These are phyloP conservation scores for Cetradonia linearis DNA, from an alignment of 495 filamentous ascomycete genomes.

Conservation along the genomic window DNA sequence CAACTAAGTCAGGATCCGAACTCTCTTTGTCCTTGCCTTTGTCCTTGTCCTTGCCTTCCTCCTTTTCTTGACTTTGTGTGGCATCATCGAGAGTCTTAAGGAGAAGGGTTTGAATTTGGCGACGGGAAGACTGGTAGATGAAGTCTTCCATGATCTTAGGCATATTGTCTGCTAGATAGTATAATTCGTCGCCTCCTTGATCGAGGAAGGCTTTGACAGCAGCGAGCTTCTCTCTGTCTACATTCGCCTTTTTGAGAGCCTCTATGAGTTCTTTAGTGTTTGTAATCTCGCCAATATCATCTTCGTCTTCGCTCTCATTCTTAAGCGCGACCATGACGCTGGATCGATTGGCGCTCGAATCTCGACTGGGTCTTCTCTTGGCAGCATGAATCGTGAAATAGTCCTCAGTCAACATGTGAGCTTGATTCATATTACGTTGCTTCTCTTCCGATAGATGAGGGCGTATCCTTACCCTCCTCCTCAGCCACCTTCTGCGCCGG, in stretches of 20 bases:
- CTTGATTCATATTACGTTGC: conserved; percentile 34
- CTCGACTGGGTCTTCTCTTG: conserved; percentile 33
- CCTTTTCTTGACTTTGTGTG: conserved; percentile 26
- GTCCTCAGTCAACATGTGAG: conserved; percentile 63
- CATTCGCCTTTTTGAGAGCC: conserved; percentile 52
- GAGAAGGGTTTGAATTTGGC: conserved; percentile 62
- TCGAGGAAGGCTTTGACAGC: conserved; percentile 67
- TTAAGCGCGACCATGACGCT: conserved; percentile 28
- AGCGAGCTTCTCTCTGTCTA: conserved; percentile 86
- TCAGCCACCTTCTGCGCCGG: conserved; percentile 75
- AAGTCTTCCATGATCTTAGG: conserved; percentile 76
- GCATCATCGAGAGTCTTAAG: conserved; percentile 49
- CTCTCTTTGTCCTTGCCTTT: conserved; percentile 27
- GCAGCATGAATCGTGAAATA: conserved; percentile 73
- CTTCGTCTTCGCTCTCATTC: conserved; percentile 31
- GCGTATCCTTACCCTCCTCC: conserved; percentile 62
- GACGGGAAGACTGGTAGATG: conserved; percentile 79
- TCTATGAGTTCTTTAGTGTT: conserved; percentile 56
- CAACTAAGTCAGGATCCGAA: conserved; percentile 20
- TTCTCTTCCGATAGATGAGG: conserved; percentile 27
- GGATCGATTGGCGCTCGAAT: conserved; percentile 29
- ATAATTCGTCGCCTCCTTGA: conserved; percentile 70
- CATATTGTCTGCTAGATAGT: conserved; percentile 66
- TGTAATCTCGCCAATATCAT: conserved; percentile 45
- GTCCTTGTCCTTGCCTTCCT: conserved; percentile 20